These are phyloP conservation scores for Mycena chlorophos DNA, from an alignment of 768 basidiomycete species.

Conservation along the genomic window DNA sequence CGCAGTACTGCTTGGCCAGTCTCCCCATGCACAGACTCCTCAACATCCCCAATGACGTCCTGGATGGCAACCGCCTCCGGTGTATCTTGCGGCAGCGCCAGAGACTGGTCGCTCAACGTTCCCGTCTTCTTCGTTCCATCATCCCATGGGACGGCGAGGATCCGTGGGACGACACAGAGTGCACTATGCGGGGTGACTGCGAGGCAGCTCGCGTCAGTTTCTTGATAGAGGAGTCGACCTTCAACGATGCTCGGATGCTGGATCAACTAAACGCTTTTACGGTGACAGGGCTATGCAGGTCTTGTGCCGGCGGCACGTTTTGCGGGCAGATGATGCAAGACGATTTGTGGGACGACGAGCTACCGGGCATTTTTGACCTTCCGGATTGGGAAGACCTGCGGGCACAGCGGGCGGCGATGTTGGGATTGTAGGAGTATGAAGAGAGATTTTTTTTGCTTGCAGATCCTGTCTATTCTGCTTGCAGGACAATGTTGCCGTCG, in stretches of 20 bases:
- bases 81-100: not conserved
- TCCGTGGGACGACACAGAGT: not conserved
- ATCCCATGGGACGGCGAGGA: not conserved
- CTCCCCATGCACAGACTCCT: not conserved
- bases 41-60: not conserved
- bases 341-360: not conserved
- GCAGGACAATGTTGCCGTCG: constrained; percentile 5
- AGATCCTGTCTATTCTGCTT: too few species aligned
- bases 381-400: not conserved
- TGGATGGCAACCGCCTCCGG: not conserved
- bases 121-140: not conserved
- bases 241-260: too few species aligned
- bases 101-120: not conserved
- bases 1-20: not conserved
- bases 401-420: not conserved
- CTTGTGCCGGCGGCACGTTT: not conserved
- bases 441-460: too few species aligned
- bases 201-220: too few species aligned
- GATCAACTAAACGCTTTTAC: not conserved
- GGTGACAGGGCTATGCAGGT: not conserved
- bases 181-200: not conserved
- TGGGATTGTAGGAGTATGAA: not conserved
- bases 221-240: too few species aligned
- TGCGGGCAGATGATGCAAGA: not conserved
- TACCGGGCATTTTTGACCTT: not conserved